Evolutionary conservation across 139 green algal species (phyloP).

Genomic region (Yamagishiella unicocca): DNA sequence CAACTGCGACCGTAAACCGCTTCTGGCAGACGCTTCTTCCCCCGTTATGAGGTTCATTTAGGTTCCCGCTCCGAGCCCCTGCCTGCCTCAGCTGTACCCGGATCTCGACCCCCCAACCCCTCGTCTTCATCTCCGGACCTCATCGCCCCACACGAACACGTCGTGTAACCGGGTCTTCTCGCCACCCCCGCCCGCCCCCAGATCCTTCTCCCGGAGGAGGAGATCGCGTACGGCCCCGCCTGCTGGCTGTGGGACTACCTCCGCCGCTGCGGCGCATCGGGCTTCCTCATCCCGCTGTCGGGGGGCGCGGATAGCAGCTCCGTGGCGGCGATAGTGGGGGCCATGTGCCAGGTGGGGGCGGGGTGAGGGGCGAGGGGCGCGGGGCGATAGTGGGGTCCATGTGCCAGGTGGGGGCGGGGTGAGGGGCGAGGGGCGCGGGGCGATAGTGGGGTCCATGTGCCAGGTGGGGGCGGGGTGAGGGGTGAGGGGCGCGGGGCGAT

Average conservation of each 20-base stretch:
- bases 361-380: neutral
- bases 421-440: neutral
- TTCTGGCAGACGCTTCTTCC: too few relatives aligned
- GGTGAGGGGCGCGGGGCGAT: neutral
- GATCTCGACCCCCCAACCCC: too few relatives aligned
- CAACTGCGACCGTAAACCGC: too few relatives aligned
- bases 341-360: slow-evolving; percentile 93
- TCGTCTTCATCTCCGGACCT: too few relatives aligned
- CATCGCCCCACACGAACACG: too few relatives aligned
- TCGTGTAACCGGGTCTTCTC: too few relatives aligned
- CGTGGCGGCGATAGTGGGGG: slow-evolving; percentile 92
- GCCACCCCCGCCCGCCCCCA: slow-evolving; percentile 23
- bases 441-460: neutral
- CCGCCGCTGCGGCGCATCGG: slow-evolving; percentile 79
- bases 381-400: neutral
- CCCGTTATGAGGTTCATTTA: too few relatives aligned
- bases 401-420: too few relatives aligned
- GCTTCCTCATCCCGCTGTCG: slow-evolving; percentile 95
- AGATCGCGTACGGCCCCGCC: slow-evolving; percentile 95
- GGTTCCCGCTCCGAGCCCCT: too few relatives aligned
- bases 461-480: neutral
- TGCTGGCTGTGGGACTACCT: slow-evolving; percentile 99
- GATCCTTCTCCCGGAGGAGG: slow-evolving; percentile 80
- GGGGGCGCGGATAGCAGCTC: slow-evolving; percentile 52
- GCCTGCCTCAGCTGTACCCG: too few relatives aligned